A percentile compares a stretch with the other conserved stretches of the same genome.
These are phyloP conservation scores for Saprolegnia parasitica DNA, from an alignment of 352 stramenopile genomes.

Conservation along the genomic window DNA sequence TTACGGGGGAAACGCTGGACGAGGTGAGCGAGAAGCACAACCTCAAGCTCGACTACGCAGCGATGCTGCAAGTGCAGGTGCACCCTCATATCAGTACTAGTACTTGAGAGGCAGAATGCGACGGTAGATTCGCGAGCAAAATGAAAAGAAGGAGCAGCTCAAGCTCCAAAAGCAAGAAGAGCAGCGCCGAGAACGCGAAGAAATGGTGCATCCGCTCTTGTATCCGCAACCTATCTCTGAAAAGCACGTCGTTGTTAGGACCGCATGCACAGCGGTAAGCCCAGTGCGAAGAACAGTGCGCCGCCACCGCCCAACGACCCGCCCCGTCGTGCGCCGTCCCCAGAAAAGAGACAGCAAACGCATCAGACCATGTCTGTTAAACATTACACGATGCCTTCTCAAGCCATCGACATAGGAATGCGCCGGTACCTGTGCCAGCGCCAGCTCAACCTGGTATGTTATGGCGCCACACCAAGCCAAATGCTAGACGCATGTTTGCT, in stretches of 20 bases:
- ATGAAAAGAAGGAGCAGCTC: slow-evolving; percentile 22
- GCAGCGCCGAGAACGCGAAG: slow-evolving; percentile 26
- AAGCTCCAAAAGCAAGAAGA: slow-evolving; percentile 24
- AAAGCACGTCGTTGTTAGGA: too few relatives aligned
- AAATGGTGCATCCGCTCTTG: slow-evolving; percentile 6
- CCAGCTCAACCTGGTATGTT: neutral
- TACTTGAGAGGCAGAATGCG: too few relatives aligned
- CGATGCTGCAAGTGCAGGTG: slow-evolving; percentile 26
- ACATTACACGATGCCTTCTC: neutral
- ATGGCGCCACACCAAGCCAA: too few relatives aligned
- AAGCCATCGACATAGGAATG: neutral
- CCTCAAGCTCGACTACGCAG: slow-evolving; percentile 23
- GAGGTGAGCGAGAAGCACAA: slow-evolving; percentile 26
- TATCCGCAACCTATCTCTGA: too few relatives aligned
- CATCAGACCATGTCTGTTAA: neutral
- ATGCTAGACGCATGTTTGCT: too few relatives aligned
- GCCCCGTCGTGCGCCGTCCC: neutral
- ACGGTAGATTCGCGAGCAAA: slow-evolving; percentile 27
- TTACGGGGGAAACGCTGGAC: slow-evolving; percentile 27
- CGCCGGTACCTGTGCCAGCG: neutral
- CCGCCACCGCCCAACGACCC: neutral
- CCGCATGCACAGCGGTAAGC: slow-evolving; percentile 9
- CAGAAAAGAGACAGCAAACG: slow-evolving; percentile 1
- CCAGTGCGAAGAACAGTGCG: neutral
- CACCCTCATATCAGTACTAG: too few relatives aligned